Evolutionary conservation across 805 yeast species (phyloP), one percentile per base, ranked within the genome.

Genomic region (Teunomyces stri): DNA sequence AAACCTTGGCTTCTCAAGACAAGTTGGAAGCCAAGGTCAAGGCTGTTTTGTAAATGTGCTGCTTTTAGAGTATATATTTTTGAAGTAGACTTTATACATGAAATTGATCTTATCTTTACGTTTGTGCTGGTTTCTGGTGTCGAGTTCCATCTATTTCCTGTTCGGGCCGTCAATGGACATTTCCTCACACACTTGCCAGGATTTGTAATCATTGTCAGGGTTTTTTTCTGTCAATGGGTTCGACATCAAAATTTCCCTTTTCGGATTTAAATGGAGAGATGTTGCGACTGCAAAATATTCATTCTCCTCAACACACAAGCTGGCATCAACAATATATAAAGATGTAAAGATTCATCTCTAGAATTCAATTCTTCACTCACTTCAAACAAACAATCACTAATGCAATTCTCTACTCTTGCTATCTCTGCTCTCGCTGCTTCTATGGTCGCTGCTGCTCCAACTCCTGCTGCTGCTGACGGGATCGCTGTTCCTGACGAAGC

Each of bases 1-100:
- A 90, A 70, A 75, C 78, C 45, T 78, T 91, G 65, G 75, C 80
- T 56, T 75, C 82, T 20, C 58, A 67, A 40, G 94, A 86, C 57
- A 64, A 82, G 67, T 79, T 89, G 61, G 80, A 76, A 49, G 48
- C 54, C 34, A 60, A 64, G 53, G 64, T 69, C 52, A 69, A 68
- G 58, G 72, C 74, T 55, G 73, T 57, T 47, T 65, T 69, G 51
- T 69, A 68, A 52, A 9, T 16, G 16, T 13, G 10, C 18, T 31
- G 34, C 2, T 3, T n/a, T 25, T 25, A 25, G 27, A 25, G 10
- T 25, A 25, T 25, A 9, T 25, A 7, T 25, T 21, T 21, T 21
- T 21, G 5, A 12, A 30, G 33, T 30, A 30, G 13, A 30, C 11
- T 11, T n/a, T 11, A 11, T 30, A 21, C 6, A 25, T 25, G 11